These are phyloP conservation scores for Wickerhamiella brachini DNA, from an alignment of 805 yeast genomes.

Conservation along the genomic window DNA sequence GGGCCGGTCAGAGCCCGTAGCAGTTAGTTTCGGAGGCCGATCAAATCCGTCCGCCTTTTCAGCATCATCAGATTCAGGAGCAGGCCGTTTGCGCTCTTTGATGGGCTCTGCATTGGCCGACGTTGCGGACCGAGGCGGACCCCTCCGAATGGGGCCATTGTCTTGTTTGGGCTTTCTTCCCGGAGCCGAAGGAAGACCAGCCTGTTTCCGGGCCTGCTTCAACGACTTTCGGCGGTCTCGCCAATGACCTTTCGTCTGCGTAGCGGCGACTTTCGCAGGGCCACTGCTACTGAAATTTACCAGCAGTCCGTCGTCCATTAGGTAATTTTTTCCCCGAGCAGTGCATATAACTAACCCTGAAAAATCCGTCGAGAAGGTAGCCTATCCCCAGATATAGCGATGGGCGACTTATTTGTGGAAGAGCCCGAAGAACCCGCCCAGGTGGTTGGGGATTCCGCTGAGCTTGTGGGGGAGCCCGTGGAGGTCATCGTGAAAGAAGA, in stretches of 20 bases:
- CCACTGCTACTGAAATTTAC: conserved; percentile 53
- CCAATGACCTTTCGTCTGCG: conserved; percentile 28
- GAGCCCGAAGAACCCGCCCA: conserved; percentile 6
- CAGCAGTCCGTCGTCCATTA: conserved; percentile 46
- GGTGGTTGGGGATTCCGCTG: conserved; percentile 15
- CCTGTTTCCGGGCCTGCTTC: conserved; percentile 27
- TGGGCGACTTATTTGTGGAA: conserved; percentile 2
- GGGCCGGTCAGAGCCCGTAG: too few species aligned
- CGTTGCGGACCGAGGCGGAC: neutral
- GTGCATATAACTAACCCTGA: neutral
- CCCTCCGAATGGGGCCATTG: neutral
- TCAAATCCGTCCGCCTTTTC: neutral
- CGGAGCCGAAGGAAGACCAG: conserved; percentile 16
- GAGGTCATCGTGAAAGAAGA: conserved; percentile 28
- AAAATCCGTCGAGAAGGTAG: neutral
- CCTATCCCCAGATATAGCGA: neutral
- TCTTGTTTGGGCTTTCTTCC: neutral
- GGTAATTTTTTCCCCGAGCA: conserved; percentile 6
- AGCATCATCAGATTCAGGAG: neutral
- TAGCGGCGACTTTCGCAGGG: conserved; percentile 15
- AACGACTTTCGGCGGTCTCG: conserved; percentile 13
- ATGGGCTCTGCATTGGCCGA: conserved; percentile 1
- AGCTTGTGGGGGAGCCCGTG: conserved; percentile 13
- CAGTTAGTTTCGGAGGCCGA: too few species aligned
- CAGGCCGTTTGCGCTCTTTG: neutral